A percentile compares a stretch with the other conserved stretches of the same genome.
Conservation (phyloP, 2,329 filamentous ascomycete genomes). For the Pyricularia grisea region DNA sequence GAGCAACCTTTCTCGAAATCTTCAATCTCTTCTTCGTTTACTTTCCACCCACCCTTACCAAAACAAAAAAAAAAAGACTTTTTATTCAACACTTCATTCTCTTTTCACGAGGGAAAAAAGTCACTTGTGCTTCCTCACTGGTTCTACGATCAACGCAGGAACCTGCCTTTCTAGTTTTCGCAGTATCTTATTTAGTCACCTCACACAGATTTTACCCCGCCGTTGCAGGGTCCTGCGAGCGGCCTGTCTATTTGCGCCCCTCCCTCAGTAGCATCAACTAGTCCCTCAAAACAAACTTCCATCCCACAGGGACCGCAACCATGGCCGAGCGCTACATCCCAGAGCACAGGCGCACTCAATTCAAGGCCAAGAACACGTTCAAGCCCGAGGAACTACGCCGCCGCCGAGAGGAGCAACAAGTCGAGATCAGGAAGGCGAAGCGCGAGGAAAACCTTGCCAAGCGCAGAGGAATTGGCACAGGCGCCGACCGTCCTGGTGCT, state of each 20-base stretch:
- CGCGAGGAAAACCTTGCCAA: conserved; percentile 98
- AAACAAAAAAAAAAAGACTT: not conserved
- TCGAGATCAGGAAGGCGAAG: conserved; percentile 98
- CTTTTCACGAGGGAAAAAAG: not conserved
- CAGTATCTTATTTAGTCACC: not conserved
- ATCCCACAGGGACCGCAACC: conserved; percentile 28
- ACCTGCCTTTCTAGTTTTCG: not conserved
- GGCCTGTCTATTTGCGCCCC: not conserved
- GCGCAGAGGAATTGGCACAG: conserved; percentile 83
- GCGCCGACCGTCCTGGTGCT: conserved; percentile 70
- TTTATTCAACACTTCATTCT: not conserved
- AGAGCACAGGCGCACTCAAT: conserved; percentile 97
- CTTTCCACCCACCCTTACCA: not conserved
- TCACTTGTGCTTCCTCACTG: conserved; percentile 1
- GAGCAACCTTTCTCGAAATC: conserved; percentile 8
- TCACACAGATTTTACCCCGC: not conserved
- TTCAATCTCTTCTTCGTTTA: conserved; percentile 9
- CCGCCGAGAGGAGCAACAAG: conserved; percentile 97
- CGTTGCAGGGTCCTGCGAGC: not conserved
- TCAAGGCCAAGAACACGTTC: conserved; percentile 99
- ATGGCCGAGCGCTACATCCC: conserved; percentile 99
- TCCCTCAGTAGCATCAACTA: conserved; percentile 2
- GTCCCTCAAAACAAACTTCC: conserved; percentile 8
- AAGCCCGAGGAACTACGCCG: conserved; percentile 98
- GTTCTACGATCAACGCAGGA: not conserved